Percentiles rank a stretch among this genome's conserved stretches.
phyloP scores from a whole-genome alignment of 768 basidiomycete species.

The Russula sp. region DNA sequence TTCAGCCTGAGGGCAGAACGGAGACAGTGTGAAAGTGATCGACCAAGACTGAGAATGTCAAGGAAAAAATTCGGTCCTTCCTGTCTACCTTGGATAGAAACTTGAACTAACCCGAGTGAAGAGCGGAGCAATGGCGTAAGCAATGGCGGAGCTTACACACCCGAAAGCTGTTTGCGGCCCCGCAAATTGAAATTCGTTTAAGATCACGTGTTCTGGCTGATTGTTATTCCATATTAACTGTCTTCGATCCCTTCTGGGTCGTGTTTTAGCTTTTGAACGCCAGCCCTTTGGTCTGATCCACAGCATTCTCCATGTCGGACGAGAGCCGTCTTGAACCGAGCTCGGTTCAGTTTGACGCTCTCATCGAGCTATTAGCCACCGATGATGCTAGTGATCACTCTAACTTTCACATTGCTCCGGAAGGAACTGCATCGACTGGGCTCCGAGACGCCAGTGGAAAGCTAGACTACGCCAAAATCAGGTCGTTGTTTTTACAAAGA shows the following conservation, averaged over 20 bases:
- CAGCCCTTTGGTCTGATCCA: background rate
- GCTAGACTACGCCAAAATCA: slow-evolving; percentile 23
- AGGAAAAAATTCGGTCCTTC: background rate
- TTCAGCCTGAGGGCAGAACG: background rate
- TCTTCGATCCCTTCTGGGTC: background rate
- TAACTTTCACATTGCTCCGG: slow-evolving; percentile 10
- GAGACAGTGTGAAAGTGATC: background rate
- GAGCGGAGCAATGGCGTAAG: too few species aligned
- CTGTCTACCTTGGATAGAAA: too few species aligned
- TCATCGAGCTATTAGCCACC: slow-evolving; percentile 24
- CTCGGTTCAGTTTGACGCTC: slow-evolving; percentile 22
- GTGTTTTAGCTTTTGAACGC: background rate
- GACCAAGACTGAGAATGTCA: background rate
- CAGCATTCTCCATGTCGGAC: slow-evolving; percentile 1
- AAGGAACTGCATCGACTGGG: slow-evolving; percentile 5
- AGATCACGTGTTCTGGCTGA: background rate
- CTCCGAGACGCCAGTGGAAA: slow-evolving; percentile 20
- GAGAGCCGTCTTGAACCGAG: background rate
- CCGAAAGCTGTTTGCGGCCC: too few species aligned
- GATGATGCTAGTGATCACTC: slow-evolving; percentile 19
- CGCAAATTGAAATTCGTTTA: too few species aligned
- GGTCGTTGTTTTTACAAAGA: slow-evolving; percentile 19
- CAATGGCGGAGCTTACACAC: too few species aligned
- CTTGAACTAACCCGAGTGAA: too few species aligned
- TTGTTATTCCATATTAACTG: too few species aligned